Percentiles rank a stretch among this genome's conserved stretches.
Conservation (phyloP, 257 asterid species). For the Gentiana macrophylla region DNA sequence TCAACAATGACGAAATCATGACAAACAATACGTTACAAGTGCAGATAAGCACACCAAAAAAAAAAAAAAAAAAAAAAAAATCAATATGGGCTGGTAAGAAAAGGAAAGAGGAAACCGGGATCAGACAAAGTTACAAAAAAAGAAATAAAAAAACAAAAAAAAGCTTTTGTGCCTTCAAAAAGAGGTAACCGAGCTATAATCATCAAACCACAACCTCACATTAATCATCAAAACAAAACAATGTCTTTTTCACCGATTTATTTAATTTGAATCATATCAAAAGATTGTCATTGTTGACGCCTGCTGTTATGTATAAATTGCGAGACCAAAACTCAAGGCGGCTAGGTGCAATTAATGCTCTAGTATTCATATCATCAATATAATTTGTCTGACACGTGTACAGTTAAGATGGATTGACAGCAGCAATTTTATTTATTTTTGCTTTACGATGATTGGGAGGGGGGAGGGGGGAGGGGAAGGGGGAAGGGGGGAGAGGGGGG, state of each 20-base stretch:
- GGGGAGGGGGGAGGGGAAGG: too few relatives aligned
- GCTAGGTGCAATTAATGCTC: constrained; percentile 34
- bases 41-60: too few relatives aligned
- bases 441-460: too few relatives aligned
- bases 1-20: neutral
- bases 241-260: neutral
- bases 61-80: too few relatives aligned
- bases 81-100: too few relatives aligned
- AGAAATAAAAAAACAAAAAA: constrained; percentile 18
- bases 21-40: neutral
- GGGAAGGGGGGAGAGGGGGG: too few relatives aligned
- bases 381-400: neutral
- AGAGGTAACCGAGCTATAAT: constrained; percentile 25
- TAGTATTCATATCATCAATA: constrained; percentile 19
- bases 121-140: neutral
- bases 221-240: constrained; percentile 1
- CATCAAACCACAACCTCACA: constrained; percentile 28
- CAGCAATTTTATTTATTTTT: too few relatives aligned
- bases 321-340: constrained; percentile 5
- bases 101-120: neutral
- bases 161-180: constrained; percentile 28
- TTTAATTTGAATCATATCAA: constrained; percentile 1
- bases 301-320: neutral
- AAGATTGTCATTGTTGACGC: constrained; percentile 16
- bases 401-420: too few relatives aligned